Evolutionary conservation across 352 stramenopile genomes (phyloP), one percentile per base, ranked within the genome.

Genomic region (Phytophthora sp.): DNA sequence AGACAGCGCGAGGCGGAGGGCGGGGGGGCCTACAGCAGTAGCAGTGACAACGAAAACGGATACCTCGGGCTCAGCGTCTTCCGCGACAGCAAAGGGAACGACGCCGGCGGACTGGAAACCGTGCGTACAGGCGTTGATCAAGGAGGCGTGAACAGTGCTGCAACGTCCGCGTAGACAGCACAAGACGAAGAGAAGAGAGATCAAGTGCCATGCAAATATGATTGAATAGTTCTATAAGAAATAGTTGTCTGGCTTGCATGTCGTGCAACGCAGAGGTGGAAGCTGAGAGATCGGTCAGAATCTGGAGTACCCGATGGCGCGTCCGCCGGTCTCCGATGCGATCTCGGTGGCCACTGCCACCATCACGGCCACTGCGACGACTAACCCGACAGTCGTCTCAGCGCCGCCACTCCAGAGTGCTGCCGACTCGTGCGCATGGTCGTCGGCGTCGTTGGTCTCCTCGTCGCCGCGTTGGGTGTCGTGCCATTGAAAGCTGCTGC

Each of bases 31-130:
- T 61, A 66, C 39, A 70, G 62, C 41, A 70, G 62, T 54, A 70
- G 54, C 48, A 70, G 62, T 11, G 54, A 70, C 46, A 69, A 69
- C 28, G 61, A 69, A 30, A 51, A 65, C 39, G 62, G 46, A 9
- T 70, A 70, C 18, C 34, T 54, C 21, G 54, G 62, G 1, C 39
- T 70, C n/a, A 45, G 11, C 9, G 48, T 17, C 5, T 70, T 70
- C 21, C 62, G 54, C 21, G 54, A 70, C 34, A 61, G 54, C 48
- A 52, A 61, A 23, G 62, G 54, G 24, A 70, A 70, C 27, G 62
- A 70, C 48, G 62, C 62, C 28, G 62, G 62, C 5, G 54, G 62
- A n/a, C 62, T 66, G 17, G 46, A 70, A 26, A 13, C 35, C 7
- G 26, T 70, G 11, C 48, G 54, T 5, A 41, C 60, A 44, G 48